Percentiles rank a stretch among this genome's conserved stretches.
These are phyloP conservation scores for Fagopyrum homotropicum DNA, from an alignment of 148 eudicot species.

Conservation along the genomic window DNA sequence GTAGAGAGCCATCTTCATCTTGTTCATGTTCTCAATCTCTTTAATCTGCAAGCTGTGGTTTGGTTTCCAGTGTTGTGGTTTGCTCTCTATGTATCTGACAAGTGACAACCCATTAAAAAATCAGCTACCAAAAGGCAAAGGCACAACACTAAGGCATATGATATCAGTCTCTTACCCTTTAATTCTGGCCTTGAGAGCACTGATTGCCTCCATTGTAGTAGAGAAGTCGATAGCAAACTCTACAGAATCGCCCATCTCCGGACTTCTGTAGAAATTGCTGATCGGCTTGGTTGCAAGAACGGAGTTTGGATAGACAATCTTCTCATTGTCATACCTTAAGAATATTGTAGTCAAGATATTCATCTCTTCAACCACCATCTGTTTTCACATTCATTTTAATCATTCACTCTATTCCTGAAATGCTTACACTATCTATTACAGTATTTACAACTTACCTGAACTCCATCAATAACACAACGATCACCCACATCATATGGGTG, in stretches of 20 bases:
- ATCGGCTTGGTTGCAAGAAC: slow-evolving; percentile 71
- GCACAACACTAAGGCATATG: too few relatives aligned
- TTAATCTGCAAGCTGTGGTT: slow-evolving; percentile 50
- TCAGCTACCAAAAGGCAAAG: not conserved
- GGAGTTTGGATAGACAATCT: slow-evolving; percentile 70
- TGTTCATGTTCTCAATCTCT: slow-evolving; percentile 67
- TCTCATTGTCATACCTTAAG: slow-evolving; percentile 66
- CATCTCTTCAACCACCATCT: slow-evolving; percentile 94
- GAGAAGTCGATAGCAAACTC: slow-evolving; percentile 65
- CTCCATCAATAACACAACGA: slow-evolving; percentile 80
- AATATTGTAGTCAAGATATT: slow-evolving; percentile 82
- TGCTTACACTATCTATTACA: not conserved
- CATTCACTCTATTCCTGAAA: not conserved
- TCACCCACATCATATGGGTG: slow-evolving; percentile 96
- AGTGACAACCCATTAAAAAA: slow-evolving; percentile 20
- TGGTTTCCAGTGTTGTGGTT: slow-evolving; percentile 72
- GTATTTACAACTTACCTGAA: slow-evolving; percentile 41
- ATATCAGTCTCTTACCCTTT: slow-evolving; percentile 31
- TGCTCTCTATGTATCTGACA: slow-evolving; percentile 72
- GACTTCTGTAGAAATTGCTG: slow-evolving; percentile 84
- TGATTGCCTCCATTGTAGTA: slow-evolving; percentile 61
- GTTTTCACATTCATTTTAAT: slow-evolving; percentile 12
- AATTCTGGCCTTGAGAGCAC: slow-evolving; percentile 50
- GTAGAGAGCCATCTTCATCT: slow-evolving; percentile 59
- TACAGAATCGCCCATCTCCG: slow-evolving; percentile 64